Percentiles rank a stretch among this genome's conserved stretches.
These are phyloP conservation scores for Xylaria castorea DNA, from an alignment of 495 filamentous ascomycete genomes.

Conservation along the genomic window DNA sequence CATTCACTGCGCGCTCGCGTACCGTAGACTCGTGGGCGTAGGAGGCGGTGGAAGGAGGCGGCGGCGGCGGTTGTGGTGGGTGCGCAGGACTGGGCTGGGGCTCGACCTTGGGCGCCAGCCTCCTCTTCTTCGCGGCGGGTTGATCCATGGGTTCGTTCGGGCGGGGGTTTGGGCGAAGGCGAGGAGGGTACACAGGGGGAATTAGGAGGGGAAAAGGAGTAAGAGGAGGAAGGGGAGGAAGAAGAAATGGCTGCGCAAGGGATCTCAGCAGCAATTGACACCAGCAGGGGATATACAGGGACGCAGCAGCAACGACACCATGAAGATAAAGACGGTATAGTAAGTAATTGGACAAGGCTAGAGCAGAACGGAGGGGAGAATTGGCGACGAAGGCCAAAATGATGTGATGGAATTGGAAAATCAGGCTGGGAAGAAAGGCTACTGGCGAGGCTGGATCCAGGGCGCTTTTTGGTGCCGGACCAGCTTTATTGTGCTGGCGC, in stretches of 20 bases:
- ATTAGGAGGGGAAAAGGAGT: background rate
- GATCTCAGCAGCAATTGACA: constrained; percentile 29
- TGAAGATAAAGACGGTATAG: constrained; percentile 21
- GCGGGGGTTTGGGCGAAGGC: background rate
- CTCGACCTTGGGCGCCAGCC: constrained; percentile 46
- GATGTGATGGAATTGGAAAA: constrained; percentile 35
- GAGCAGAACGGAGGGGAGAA: background rate
- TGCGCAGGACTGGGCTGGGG: constrained; percentile 42
- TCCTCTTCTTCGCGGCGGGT: constrained; percentile 45
- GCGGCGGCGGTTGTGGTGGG: constrained; percentile 26
- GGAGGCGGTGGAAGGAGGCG: constrained; percentile 22
- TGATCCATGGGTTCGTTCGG: constrained; percentile 38
- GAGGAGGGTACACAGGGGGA: background rate
- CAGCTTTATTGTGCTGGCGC: constrained; percentile 25
- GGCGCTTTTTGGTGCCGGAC: constrained; percentile 24
- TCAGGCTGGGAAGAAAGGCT: constrained; percentile 40
- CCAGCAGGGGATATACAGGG: constrained; percentile 18
- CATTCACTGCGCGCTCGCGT: constrained; percentile 36
- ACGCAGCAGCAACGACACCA: constrained; percentile 28
- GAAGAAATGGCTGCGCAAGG: background rate
- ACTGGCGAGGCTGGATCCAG: constrained; percentile 41
- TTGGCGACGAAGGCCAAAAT: constrained; percentile 32
- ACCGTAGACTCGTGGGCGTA: constrained; percentile 40
- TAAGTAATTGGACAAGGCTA: constrained; percentile 19
- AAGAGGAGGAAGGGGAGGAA: background rate